phyloP scores from a whole-genome alignment of 2,329 filamentous ascomycete species.

The Pseudogymnoascus sp. region DNA sequence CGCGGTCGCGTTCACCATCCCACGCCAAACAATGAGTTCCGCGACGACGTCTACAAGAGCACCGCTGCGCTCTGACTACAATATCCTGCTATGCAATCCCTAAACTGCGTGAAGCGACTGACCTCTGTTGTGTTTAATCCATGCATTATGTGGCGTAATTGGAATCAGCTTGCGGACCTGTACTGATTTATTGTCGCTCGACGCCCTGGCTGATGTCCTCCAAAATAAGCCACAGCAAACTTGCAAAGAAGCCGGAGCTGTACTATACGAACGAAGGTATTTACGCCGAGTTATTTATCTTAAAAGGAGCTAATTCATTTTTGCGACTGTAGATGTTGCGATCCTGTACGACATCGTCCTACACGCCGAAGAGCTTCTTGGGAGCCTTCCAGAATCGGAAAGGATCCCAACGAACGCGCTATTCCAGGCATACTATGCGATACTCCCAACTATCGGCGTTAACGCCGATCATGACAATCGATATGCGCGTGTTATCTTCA shows the following conservation, averaged over 20 bases:
- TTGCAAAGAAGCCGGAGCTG: conserved; percentile 25
- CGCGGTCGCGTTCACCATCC: neutral
- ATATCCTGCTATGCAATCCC: neutral
- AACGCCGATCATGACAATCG: conserved; percentile 66
- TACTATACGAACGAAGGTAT: conserved; percentile 56
- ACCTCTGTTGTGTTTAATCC: neutral
- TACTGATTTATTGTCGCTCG: neutral
- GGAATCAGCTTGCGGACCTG: conserved; percentile 3
- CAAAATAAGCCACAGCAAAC: neutral
- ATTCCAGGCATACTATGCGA: conserved; percentile 70
- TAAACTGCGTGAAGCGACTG: neutral
- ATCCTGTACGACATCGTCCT: conserved; percentile 69
- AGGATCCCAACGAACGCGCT: conserved; percentile 66
- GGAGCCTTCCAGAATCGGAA: conserved; percentile 48
- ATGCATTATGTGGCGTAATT: conserved; percentile 6
- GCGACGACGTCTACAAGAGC: neutral
- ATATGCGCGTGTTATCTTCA: conserved; percentile 70
- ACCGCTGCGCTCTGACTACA: neutral
- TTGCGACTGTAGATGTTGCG: conserved; percentile 54
- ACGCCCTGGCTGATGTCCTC: conserved; percentile 8
- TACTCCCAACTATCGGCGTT: conserved; percentile 62
- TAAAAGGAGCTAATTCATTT: neutral
- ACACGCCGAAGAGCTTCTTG: conserved; percentile 57
- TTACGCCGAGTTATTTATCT: conserved; percentile 11
- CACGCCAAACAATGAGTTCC: neutral